Conservation (phyloP, 106 monocot genomes). For the Phalaenopsis equestris region DNA sequence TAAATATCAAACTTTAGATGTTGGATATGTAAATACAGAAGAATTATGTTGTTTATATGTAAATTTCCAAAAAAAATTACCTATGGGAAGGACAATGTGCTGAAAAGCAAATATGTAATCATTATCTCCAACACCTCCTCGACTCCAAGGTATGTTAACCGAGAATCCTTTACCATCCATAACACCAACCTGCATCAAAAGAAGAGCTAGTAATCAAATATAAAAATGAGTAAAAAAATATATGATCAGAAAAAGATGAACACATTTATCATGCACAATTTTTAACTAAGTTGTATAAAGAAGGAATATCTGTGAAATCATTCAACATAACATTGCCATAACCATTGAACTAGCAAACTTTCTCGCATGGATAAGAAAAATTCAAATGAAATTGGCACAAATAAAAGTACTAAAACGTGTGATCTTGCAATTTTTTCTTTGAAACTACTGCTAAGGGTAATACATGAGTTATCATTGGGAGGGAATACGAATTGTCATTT, state of each 20-base stretch:
- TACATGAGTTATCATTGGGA: not conserved
- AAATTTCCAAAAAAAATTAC: constrained; percentile 12
- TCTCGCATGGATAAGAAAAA: not conserved
- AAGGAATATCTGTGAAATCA: not conserved
- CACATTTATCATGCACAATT: not conserved
- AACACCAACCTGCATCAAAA: constrained; percentile 51
- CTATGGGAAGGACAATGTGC: constrained; percentile 87
- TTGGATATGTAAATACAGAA: no score
- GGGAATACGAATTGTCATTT: not conserved
- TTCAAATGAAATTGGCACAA: not conserved
- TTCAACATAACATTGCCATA: not conserved
- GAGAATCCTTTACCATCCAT: constrained; percentile 71
- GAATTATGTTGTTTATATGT: no score
- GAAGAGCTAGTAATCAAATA: not conserved
- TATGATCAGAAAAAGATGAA: not conserved
- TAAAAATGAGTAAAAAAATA: not conserved
- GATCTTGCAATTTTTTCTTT: not conserved
- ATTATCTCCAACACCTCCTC: constrained; percentile 88
- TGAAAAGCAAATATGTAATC: constrained; percentile 95
- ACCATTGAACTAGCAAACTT: not conserved
- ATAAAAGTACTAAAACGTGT: not conserved
- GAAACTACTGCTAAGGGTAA: not conserved
- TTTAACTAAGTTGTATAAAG: not conserved
- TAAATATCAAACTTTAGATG: no score
- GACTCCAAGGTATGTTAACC: constrained; percentile 94